phyloP scores from a whole-genome alignment of 768 basidiomycete species.

The Tylopilus plumbeoviolaceoides region DNA sequence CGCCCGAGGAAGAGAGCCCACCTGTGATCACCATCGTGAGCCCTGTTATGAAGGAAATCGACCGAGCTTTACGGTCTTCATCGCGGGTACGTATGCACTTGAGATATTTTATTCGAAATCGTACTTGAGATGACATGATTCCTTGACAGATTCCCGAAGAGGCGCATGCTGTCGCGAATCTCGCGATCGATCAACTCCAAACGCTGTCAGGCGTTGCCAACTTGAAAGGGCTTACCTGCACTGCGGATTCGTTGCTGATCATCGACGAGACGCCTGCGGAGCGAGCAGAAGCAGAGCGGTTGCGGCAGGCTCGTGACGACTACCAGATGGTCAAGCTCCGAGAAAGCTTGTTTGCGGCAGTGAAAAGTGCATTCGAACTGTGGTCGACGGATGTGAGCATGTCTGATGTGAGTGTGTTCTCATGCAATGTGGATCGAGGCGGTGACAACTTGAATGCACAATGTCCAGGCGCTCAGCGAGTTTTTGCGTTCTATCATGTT shows the following conservation, averaged over 20 bases:
- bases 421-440: background rate
- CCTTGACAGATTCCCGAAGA: too few species aligned
- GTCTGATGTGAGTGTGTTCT: slow-evolving; percentile 56
- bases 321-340: slow-evolving; percentile 59
- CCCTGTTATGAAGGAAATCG: too few species aligned
- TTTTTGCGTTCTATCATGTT: slow-evolving; percentile 83
- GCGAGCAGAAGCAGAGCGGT: slow-evolving; percentile 46
- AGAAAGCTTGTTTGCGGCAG: slow-evolving; percentile 56
- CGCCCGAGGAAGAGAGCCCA: too few species aligned
- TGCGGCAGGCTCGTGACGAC: too few species aligned
- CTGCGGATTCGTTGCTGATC: slow-evolving; percentile 53
- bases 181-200: too few species aligned
- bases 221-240: too few species aligned
- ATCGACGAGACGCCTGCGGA: slow-evolving; percentile 55
- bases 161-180: too few species aligned
- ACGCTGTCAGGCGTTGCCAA: too few species aligned
- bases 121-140: too few species aligned
- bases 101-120: too few species aligned
- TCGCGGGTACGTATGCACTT: slow-evolving; percentile 40
- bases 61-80: slow-evolving; percentile 55
- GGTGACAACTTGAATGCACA: slow-evolving; percentile 3
- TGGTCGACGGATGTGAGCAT: slow-evolving; percentile 81
- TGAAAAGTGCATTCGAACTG: slow-evolving; percentile 58
- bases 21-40: too few species aligned
- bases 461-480: slow-evolving; percentile 66